Base-by-base conservation (phyloP, 306 rosid species). In the Sechiopsis laciniata region DNA sequence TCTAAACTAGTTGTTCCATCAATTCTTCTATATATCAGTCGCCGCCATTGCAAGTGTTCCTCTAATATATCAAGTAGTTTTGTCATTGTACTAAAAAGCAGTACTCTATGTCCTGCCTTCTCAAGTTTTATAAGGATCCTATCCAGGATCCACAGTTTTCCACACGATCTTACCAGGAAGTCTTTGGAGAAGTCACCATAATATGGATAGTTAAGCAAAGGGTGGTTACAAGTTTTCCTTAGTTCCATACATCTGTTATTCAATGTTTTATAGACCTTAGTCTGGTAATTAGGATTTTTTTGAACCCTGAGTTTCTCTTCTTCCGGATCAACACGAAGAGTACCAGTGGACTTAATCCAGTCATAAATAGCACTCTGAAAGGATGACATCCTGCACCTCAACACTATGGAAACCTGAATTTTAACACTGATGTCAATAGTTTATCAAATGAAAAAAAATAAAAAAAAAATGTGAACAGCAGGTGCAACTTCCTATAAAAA, bases 161-260 rank as follows among this genome's bases (percentile, higher is more conserved):
- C 98, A 81, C 98, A 94, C 62, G 96, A 87, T 78, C 84, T 85
- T 74, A 94, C 83, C 58, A 90, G 87, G 60, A 89, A 90, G 8
- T 87, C 91, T 82, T 82, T 87, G 13, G 96, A 83, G 0, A 87
- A 67, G 72, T 90, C 96, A 59, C 51, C 78, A 78, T 82, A 88
- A 48, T 81, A 84, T 53, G 97, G 96, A 76, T 90, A 94, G 82
- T 90, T 94, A 40, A 94, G 98, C 80, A 84, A 58, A 5, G 98
- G 98, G 80, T 94, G 98, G 81, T 94, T 94, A 85, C 98, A 94
- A 76, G 97, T 83, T 85, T 94, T 94, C 26, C 98, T 91, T 53
- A 94, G 89, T 82, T 94, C 98, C 98, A 94, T 94, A 75, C 98
- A 94, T 78, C 98, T 87, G 80, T 94, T 94, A 81, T 86, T 90